Conservation (phyloP, 345 rosid species). For the Schrenkiella parvula region DNA sequence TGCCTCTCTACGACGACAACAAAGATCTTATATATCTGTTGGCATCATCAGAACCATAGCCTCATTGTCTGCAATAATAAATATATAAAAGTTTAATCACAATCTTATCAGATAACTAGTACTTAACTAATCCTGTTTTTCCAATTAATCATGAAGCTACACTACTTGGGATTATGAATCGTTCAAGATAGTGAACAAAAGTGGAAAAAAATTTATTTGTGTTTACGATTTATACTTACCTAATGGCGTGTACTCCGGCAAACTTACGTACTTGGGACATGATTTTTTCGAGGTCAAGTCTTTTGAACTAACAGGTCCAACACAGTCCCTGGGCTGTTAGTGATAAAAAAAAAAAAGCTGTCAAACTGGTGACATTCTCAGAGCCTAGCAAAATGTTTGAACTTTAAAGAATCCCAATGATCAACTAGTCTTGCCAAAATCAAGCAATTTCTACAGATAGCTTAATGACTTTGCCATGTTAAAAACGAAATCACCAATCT, state of each 20-base stretch:
- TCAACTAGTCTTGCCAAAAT: no score
- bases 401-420: not conserved
- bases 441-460: not conserved
- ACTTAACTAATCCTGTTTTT: not conserved
- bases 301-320: conserved; percentile 29
- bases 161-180: not conserved
- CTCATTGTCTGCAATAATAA: conserved; percentile 17
- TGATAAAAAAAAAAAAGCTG: not conserved
- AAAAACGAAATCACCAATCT: not conserved
- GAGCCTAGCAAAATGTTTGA: not conserved
- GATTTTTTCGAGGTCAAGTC: conserved; percentile 41
- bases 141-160: not conserved
- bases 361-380: conserved; percentile 22
- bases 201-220: not conserved
- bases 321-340: conserved; percentile 76
- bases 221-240: conserved; percentile 43
- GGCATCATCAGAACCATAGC: conserved; percentile 32
- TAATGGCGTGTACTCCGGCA: conserved; percentile 52
- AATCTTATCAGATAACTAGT: not conserved
- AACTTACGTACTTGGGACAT: conserved; percentile 78
- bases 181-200: not conserved
- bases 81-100: not conserved
- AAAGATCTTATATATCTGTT: conserved; percentile 1
- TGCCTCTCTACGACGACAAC: not conserved
- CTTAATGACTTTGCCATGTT: not conserved